Base-by-base conservation (phyloP, 2,329 filamentous ascomycete species). In the Byssochlamys sp. region DNA sequence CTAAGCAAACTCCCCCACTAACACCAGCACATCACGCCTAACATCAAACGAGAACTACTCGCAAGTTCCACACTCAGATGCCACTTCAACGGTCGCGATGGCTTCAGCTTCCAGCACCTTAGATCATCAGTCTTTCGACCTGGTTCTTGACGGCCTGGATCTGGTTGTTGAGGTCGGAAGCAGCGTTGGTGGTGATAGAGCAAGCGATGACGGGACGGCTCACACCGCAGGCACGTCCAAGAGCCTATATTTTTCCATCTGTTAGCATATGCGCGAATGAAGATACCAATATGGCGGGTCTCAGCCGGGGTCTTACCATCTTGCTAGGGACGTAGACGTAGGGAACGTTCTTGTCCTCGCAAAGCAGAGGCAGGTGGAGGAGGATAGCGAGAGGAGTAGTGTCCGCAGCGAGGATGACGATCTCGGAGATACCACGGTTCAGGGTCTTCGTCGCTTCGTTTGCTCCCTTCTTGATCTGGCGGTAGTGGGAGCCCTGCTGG, bases 91-190 rank as follows among this genome's bases (percentile, higher is more conserved):
- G n/a, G 39, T 14, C 29, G 29, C 11, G 7, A 45, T 45, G 39
- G 19, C n/a, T n/a, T 24, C 24, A 12, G 19, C 10, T 53, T 56
- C 45, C 28, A 50, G 56, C 25, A 35, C 35, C 57, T 84, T 87
- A 96, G 78, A 96, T 96, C 80, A 92, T 91, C 66, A 96, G 83
- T 68, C 91, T 84, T 83, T 97, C 92, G 57, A 97, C 89, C 85
- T 96, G 95, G 77, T 95, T 89, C 81, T 92, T 95, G 70, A 96
- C 81, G 63, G 86, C 82, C 67, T 88, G 84, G 75, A 97, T 96
- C 81, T 95, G 90, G 69, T 84, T 83, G 75, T 87, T 89, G 60
- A 97, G 81, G 75, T 96, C 91, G 69, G 84, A 89, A 45, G 87
- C 88, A 78, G 95, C 90, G 82, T 95, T 95, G 75, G 88, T 91